Conservation (phyloP, 352 stramenopile genomes). For the Phytophthora chlamydospora region DNA sequence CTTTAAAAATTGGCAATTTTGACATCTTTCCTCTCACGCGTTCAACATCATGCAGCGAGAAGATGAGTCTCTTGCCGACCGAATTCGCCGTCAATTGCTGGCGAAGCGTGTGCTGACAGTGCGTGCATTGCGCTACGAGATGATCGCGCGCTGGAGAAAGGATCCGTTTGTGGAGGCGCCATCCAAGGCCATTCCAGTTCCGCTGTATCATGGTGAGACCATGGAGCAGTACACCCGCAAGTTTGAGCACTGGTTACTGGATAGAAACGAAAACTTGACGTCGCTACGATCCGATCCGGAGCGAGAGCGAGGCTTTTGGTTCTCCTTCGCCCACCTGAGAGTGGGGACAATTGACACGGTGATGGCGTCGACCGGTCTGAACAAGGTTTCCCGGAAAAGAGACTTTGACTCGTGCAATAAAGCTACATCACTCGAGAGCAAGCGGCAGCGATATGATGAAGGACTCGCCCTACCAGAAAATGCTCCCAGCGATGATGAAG, state of each 20-base stretch:
- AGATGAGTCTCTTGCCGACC: not conserved
- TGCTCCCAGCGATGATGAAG: too few species aligned
- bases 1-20: too few species aligned
- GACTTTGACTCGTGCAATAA: too few species aligned
- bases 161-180: not conserved
- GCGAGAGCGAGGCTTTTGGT: constrained; percentile 21
- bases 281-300: not conserved
- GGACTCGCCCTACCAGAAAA: too few species aligned
- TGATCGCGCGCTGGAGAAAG: not conserved
- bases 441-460: too few species aligned
- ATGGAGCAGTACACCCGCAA: constrained; percentile 1
- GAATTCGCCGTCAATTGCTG: not conserved
- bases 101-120: constrained; percentile 5
- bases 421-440: too few species aligned
- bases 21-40: too few species aligned
- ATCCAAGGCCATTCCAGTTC: constrained; percentile 1
- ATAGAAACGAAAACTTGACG: constrained; percentile 9
- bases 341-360: not conserved
- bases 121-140: constrained; percentile 9
- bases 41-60: not conserved
- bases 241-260: constrained; percentile 7
- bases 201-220: not conserved
- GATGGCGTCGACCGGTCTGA: too few species aligned
- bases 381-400: too few species aligned
- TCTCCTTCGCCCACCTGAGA: constrained; percentile 17